A percentile compares a stretch with the other conserved stretches of the same genome.
These are phyloP conservation scores for Calonectria pseudoreteaudii DNA, from an alignment of 2,329 filamentous ascomycete genomes.

Conservation along the genomic window DNA sequence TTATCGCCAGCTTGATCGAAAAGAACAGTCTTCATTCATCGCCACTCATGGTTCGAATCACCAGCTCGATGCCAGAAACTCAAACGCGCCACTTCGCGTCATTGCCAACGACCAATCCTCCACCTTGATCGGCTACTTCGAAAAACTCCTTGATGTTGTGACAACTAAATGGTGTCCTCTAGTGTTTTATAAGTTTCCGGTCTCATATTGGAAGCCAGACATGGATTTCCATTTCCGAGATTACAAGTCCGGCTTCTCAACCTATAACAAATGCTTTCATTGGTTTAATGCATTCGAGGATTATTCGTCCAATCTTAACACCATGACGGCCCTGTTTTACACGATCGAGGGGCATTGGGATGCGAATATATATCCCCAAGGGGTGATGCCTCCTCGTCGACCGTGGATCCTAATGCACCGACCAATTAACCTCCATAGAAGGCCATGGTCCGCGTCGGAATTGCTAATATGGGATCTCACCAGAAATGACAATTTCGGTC, in stretches of 20 bases:
- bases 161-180: slow-evolving; percentile 32
- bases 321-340: slow-evolving; percentile 60
- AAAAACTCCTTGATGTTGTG: slow-evolving; percentile 10
- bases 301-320: slow-evolving; percentile 29
- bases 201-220: slow-evolving; percentile 53
- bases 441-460: slow-evolving; percentile 52
- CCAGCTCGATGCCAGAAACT: background rate
- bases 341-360: slow-evolving; percentile 56
- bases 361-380: slow-evolving; percentile 28
- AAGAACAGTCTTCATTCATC: background rate
- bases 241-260: slow-evolving; percentile 26
- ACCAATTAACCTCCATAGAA: slow-evolving; percentile 52
- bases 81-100: slow-evolving; percentile 1
- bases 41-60: background rate
- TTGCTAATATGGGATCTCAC: slow-evolving; percentile 67
- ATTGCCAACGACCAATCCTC: slow-evolving; percentile 19
- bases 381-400: slow-evolving; percentile 47
- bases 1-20: slow-evolving; percentile 14
- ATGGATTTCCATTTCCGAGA: slow-evolving; percentile 42
- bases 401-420: slow-evolving; percentile 66
- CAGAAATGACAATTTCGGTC: slow-evolving; percentile 41
- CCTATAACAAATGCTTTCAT: slow-evolving; percentile 41
- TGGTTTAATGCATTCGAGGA: slow-evolving; percentile 28
- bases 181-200: slow-evolving; percentile 51
- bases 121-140: slow-evolving; percentile 23